A percentile compares a stretch with the other conserved stretches of the same genome.
phyloP scores from a whole-genome alignment of 2,329 filamentous ascomycete species.

The Dactylellina parvicollis region DNA sequence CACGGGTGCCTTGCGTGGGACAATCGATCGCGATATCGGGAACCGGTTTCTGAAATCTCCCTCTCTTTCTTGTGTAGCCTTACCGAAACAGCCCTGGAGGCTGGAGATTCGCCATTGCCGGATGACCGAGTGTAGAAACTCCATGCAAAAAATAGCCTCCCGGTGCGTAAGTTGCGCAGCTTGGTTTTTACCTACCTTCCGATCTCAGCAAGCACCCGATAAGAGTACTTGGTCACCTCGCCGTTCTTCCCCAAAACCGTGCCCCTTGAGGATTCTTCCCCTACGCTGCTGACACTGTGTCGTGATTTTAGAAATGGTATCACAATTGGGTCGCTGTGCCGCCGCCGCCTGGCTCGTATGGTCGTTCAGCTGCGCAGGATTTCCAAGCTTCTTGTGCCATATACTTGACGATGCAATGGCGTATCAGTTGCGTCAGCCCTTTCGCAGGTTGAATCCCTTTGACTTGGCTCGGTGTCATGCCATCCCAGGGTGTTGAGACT shows the following conservation, averaged over 20 bases:
- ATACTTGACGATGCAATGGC: conserved; percentile 32
- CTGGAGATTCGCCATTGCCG: conserved; percentile 42
- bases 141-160: conserved; percentile 35
- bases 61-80: conserved; percentile 37
- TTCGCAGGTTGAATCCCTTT: conserved; percentile 15
- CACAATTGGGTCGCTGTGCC: conserved; percentile 28
- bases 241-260: conserved; percentile 32
- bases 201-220: conserved; percentile 44
- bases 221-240: conserved; percentile 31
- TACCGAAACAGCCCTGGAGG: conserved; percentile 33
- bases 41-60: conserved; percentile 20
- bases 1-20: conserved; percentile 49
- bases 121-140: conserved; percentile 49
- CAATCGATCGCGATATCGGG: conserved; percentile 42
- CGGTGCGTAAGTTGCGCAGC: conserved; percentile 27
- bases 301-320: conserved; percentile 10
- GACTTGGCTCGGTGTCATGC: conserved; percentile 21
- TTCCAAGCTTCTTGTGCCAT: conserved; percentile 36
- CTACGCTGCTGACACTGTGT: conserved; percentile 15
- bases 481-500: conserved; percentile 25
- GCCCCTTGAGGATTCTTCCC: conserved; percentile 12
- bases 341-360: conserved; percentile 23
- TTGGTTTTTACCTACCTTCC: conserved; percentile 39
- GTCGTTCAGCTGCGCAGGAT: conserved; percentile 16
- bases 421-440: conserved; percentile 49